Evolutionary conservation across 306 rosid species (phyloP), one percentile per base, ranked within the genome.

Genomic region (Medicago lupulina): DNA sequence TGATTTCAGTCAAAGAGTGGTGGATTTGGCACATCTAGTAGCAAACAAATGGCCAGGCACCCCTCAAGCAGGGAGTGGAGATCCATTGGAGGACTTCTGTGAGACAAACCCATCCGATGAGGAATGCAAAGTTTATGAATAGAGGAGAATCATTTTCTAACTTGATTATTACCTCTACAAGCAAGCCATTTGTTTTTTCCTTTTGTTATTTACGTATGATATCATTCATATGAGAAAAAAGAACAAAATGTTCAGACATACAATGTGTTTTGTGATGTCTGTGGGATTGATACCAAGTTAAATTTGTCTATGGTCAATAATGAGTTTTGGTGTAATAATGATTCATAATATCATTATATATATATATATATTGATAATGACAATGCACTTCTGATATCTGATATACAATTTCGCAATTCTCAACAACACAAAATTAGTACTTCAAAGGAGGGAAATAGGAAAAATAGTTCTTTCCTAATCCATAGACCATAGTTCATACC

Each of bases 31-130:
- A 54, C 96, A 96, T 84, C 51, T 96, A 70, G 98, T 96, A 62
- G 97, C 98, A 40, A 21, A 5, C 78, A 89, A 92, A 85, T 96
- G 98, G 99, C 97, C 97, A 9, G 98, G 97, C 10, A 12, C 81
- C 21, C 54, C 83, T 4, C 73, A 34, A 34, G 82, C 18, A 0
- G 88, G 83, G 31, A 85, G 91, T 14, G 97, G 93, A 63, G 99
- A 96, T 77, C 96, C 99, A 44, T 82, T 96, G 85, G 99, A 96
- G 80, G 99, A 96, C 21, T 96, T 89, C 91, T 96, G 99, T 89
- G 9, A 87, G 93, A 85, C 93, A 59, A 96, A 88, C 85, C 99
- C 99, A 0, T 89, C 96, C 44, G 98, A 88, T 39, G 92, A 92
- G 74, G 99, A 96, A 81, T 96, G 99, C 98, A 96, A 89, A 82